Evolutionary conservation across 345 rosid species (phyloP).

Genomic region (Garcia nutans): DNA sequence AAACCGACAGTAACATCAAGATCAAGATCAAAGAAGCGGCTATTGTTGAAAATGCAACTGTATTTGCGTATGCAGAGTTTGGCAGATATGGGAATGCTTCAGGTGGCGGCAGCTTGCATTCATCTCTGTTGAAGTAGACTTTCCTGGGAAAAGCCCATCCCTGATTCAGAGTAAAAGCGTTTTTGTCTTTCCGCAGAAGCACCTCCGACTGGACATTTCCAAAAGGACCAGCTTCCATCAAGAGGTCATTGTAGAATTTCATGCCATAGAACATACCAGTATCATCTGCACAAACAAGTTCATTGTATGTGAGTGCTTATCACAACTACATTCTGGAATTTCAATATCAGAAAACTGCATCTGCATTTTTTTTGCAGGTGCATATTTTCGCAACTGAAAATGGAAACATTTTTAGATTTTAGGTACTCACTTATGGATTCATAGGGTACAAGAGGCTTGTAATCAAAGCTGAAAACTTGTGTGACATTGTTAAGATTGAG

Average conservation of each 20-base stretch:
- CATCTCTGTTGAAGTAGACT: slow-evolving; percentile 91
- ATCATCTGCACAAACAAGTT: slow-evolving; percentile 56
- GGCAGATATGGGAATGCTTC: slow-evolving; percentile 84
- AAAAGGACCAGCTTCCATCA: slow-evolving; percentile 87
- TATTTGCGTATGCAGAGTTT: slow-evolving; percentile 45
- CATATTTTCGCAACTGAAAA: slow-evolving; percentile 1
- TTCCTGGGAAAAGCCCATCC: slow-evolving; percentile 96
- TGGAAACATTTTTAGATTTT: not conserved
- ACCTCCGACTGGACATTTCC: slow-evolving; percentile 93
- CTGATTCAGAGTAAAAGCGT: slow-evolving; percentile 72
- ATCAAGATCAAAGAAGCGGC: slow-evolving; percentile 32
- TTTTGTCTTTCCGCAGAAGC: slow-evolving; percentile 69
- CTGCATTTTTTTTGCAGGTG: not conserved
- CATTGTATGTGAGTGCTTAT: not conserved
- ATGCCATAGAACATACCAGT: slow-evolving; percentile 88
- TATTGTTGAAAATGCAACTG: slow-evolving; percentile 18
- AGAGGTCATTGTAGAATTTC: slow-evolving; percentile 73
- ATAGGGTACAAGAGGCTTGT: slow-evolving; percentile 54
- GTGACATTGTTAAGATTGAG: slow-evolving; percentile 61
- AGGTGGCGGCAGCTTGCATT: slow-evolving; percentile 87
- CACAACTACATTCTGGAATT: not conserved
- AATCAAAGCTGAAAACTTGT: slow-evolving; percentile 60
- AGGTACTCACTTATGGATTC: slow-evolving; percentile 50
- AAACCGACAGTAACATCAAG: slow-evolving; percentile 20
- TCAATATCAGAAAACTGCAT: not conserved